These are phyloP conservation scores for Cucurbitaria berberidis DNA, from an alignment of 2,329 filamentous ascomycete genomes.

Conservation along the genomic window DNA sequence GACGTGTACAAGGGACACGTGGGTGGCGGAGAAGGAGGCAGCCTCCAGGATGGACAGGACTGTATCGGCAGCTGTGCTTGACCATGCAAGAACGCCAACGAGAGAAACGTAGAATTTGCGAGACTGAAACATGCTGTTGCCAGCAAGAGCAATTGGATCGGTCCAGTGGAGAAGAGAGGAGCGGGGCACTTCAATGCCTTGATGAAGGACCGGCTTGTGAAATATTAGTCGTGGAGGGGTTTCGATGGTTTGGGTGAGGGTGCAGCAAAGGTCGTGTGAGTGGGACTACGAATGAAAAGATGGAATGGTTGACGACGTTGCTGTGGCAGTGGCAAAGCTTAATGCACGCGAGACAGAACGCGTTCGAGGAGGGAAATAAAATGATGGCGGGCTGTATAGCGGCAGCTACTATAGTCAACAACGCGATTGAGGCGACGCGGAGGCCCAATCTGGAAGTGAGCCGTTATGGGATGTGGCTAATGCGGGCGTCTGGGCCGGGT, in stretches of 20 bases:
- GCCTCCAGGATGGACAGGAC: constrained; percentile 47
- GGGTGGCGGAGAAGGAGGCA: constrained; percentile 34
- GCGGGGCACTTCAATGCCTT: background rate
- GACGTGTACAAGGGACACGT: constrained; percentile 32
- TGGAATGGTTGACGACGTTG: constrained; percentile 30
- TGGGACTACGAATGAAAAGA: constrained; percentile 27
- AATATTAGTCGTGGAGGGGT: background rate
- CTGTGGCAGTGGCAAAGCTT: constrained; percentile 36
- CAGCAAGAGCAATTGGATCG: constrained; percentile 16
- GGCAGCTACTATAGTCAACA: constrained; percentile 20
- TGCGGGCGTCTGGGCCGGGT: constrained; percentile 33
- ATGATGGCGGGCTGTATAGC: constrained; percentile 29
- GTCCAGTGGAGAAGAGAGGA: background rate
- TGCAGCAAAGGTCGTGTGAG: constrained; percentile 13
- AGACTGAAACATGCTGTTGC: constrained; percentile 30
- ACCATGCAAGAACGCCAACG: constrained; percentile 42
- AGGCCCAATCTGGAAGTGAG: constrained; percentile 19
- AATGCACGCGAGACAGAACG: constrained; percentile 34
- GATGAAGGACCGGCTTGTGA: background rate
- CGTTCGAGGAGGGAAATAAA: constrained; percentile 39
- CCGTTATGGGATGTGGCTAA: constrained; percentile 38
- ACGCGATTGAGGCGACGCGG: constrained; percentile 13
- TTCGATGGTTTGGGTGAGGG: background rate
- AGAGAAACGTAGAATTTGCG: constrained; percentile 41
- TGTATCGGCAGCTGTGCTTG: constrained; percentile 45